A percentile compares a stretch with the other conserved stretches of the same genome.
Conservation (phyloP, 768 basidiomycete species). For the Leccinum variicolor region DNA sequence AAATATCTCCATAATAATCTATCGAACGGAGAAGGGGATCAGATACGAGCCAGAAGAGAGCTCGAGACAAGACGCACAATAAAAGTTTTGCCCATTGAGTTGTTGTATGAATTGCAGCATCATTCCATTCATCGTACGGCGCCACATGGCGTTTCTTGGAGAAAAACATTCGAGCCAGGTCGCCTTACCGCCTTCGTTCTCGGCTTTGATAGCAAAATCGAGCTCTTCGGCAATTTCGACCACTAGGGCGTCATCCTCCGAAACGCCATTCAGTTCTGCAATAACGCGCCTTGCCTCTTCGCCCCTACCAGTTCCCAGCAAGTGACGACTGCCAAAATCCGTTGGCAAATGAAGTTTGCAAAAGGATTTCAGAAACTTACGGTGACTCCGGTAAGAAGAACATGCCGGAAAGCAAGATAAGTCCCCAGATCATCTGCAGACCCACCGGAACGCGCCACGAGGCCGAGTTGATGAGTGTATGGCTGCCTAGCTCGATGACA, state of each 20-base stretch:
- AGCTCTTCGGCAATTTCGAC: conserved; percentile 62
- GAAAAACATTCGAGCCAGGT: conserved; percentile 81
- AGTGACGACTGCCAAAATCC: conserved; percentile 51
- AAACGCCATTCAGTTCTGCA: conserved; percentile 62
- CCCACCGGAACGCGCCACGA: conserved; percentile 79
- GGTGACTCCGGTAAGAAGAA: conserved; percentile 80
- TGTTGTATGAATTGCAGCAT: conserved; percentile 82
- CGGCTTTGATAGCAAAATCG: conserved; percentile 58
- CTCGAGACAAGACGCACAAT: conserved; percentile 43
- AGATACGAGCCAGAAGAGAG: background rate
- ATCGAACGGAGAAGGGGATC: background rate
- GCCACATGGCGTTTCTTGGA: conserved; percentile 62
- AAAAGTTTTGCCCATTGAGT: conserved; percentile 78
- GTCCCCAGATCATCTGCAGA: conserved; percentile 67
- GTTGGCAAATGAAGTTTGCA: background rate
- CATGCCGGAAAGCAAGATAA: conserved; percentile 63
- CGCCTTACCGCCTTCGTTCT: conserved; percentile 79
- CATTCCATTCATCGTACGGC: conserved; percentile 76
- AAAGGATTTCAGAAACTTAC: conserved; percentile 34
- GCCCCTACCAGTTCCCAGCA: conserved; percentile 53
- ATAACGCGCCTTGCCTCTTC: conserved; percentile 61
- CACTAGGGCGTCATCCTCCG: conserved; percentile 55
- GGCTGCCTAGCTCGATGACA: conserved; percentile 65
- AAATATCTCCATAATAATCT: conserved; percentile 81
- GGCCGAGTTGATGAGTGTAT: conserved; percentile 50